phyloP scores from a whole-genome alignment of 345 rosid genomes.

The Eucalyptus microcorys region DNA sequence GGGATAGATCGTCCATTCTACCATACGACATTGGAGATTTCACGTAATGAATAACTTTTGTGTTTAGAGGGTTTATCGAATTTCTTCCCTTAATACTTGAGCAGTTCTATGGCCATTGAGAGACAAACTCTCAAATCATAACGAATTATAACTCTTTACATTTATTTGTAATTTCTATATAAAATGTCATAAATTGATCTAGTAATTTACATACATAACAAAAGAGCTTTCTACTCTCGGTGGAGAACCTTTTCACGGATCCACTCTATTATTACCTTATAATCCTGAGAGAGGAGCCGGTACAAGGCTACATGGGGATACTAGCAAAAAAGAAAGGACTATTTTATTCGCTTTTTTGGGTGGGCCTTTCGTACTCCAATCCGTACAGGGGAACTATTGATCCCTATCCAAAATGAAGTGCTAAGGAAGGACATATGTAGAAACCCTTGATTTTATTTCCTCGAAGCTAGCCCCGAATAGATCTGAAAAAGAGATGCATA shows the following conservation, averaged over 20 bases:
- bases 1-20: not conserved
- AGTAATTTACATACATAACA: rapidly evolving
- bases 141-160: not conserved
- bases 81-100: not conserved
- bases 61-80: not conserved
- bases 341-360: not conserved
- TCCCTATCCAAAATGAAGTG: not conserved
- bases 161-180: not conserved
- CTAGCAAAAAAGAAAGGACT: not conserved
- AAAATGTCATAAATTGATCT: not conserved
- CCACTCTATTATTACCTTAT: not conserved
- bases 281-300: not conserved
- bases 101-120: not conserved
- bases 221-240: not conserved
- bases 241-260: not conserved
- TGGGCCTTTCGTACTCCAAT: not conserved
- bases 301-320: not conserved
- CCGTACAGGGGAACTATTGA: not conserved
- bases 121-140: not conserved
- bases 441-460: too few species aligned
- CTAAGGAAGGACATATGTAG: not conserved
- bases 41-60: not conserved
- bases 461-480: too few species aligned
- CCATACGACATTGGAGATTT: not conserved
- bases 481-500: too few species aligned